Conservation (phyloP, 805 yeast genomes). For the Kodamaea sagamina region DNA sequence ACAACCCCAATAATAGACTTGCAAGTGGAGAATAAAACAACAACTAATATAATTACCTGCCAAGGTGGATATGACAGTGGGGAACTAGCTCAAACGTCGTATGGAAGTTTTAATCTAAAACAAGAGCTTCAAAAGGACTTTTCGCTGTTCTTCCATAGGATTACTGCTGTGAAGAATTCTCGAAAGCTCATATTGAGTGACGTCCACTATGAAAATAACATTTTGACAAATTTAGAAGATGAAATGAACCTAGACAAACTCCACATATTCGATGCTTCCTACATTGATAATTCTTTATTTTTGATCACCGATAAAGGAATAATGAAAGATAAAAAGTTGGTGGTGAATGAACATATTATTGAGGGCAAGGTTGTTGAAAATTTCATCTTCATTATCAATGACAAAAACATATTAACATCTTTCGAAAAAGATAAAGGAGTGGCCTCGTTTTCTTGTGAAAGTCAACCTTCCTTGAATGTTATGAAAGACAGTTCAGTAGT, state of each 20-base stretch:
- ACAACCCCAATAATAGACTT: slow-evolving; percentile 38
- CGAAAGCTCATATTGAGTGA: not conserved
- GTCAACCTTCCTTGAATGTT: not conserved
- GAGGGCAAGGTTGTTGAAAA: not conserved
- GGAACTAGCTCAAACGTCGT: slow-evolving; percentile 20
- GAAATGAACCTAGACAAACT: not conserved
- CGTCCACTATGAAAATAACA: not conserved
- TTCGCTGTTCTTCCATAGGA: slow-evolving; percentile 2
- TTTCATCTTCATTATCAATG: not conserved
- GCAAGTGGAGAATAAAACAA: slow-evolving; percentile 6
- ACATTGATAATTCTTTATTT: not conserved
- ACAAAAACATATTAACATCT: not conserved
- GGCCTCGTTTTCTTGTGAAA: too few species aligned
- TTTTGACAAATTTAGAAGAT: not conserved
- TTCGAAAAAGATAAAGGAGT: too few species aligned
- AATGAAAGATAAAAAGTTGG: not conserved
- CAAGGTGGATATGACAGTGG: slow-evolving; percentile 41
- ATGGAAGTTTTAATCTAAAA: not conserved
- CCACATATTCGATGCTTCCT: slow-evolving; percentile 1
- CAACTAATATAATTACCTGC: slow-evolving; percentile 22
- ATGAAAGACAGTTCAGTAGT: not conserved
- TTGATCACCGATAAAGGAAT: not conserved
- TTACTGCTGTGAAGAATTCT: slow-evolving; percentile 1
- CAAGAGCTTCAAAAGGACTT: not conserved
- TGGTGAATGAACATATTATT: not conserved